Conservation (phyloP, 768 basidiomycete species). For the Symmetrospora coprosmae region DNA sequence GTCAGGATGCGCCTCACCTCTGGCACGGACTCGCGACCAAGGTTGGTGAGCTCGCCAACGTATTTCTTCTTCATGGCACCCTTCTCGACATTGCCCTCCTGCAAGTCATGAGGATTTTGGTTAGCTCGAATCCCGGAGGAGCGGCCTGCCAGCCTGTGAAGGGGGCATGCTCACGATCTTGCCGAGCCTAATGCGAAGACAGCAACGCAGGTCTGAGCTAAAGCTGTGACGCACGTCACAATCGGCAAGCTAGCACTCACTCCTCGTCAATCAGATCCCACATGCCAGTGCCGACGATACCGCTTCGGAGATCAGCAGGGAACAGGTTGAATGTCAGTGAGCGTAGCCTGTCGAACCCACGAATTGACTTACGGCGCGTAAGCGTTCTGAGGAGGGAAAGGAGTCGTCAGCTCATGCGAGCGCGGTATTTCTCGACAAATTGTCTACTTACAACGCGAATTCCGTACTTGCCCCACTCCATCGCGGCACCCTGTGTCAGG, state of each 20-base stretch:
- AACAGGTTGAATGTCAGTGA: not conserved
- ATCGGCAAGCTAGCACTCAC: too few species aligned
- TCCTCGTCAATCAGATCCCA: constrained; percentile 23
- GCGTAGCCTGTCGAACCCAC: not conserved
- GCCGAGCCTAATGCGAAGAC: too few species aligned
- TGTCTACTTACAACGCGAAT: constrained; percentile 14
- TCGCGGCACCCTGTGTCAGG: constrained; percentile 19
- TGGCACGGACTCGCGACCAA: not conserved
- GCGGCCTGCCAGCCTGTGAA: too few species aligned
- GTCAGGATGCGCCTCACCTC: constrained; percentile 1
- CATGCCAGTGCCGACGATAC: constrained; percentile 20
- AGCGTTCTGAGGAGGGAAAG: not conserved
- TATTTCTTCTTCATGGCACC: constrained; percentile 13
- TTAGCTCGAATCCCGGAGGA: too few species aligned
- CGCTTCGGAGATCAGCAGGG: not conserved
- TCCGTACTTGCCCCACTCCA: constrained; percentile 25
- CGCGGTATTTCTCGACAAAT: not conserved
- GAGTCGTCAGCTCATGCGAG: not conserved
- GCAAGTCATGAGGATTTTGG: too few species aligned
- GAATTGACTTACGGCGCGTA: constrained; percentile 22
- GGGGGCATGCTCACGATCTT: constrained; percentile 8
- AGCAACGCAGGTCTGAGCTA: too few species aligned
- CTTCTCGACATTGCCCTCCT: not conserved
- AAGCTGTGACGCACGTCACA: too few species aligned
- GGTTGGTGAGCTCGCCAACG: constrained; percentile 1